Conservation (phyloP, 1,284 basidiomycete genomes). For the Tylopilus sp. region DNA sequence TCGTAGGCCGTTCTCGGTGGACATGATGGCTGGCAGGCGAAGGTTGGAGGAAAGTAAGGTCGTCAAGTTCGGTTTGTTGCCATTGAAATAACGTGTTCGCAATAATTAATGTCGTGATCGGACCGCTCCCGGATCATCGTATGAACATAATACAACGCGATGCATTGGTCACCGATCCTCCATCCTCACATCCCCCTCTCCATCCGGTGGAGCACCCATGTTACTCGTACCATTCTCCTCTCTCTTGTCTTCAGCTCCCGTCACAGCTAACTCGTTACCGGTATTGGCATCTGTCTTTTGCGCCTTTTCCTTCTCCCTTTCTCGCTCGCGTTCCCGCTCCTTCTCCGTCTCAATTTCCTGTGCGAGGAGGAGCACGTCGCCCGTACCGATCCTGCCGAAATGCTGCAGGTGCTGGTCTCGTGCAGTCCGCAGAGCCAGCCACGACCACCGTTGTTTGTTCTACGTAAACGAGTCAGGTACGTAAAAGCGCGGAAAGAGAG, state of each 20-base stretch:
- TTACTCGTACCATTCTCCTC: constrained; percentile 6
- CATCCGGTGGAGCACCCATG: constrained; percentile 26
- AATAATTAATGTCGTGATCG: background rate
- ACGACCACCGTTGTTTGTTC: constrained; percentile 70
- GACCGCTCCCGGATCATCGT: background rate
- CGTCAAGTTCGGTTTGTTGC: constrained; percentile 1
- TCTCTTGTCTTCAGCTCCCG: constrained; percentile 18
- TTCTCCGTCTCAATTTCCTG: constrained; percentile 67
- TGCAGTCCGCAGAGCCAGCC: constrained; percentile 74
- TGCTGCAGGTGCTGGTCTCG: constrained; percentile 67
- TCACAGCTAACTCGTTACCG: constrained; percentile 10
- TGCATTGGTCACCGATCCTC: constrained; percentile 34
- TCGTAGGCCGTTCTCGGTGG: constrained; percentile 31
- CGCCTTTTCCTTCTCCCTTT: constrained; percentile 33
- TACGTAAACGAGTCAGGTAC: constrained; percentile 30
- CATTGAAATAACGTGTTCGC: constrained; percentile 5
- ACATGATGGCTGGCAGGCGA: constrained; percentile 20
- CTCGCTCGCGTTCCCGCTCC: constrained; percentile 37
- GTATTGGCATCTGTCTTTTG: constrained; percentile 33
- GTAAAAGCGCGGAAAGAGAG: background rate
- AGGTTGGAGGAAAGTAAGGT: constrained; percentile 4
- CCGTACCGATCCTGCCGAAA: constrained; percentile 77
- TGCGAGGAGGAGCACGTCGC: constrained; percentile 60
- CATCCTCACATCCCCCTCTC: constrained; percentile 56
- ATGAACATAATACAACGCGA: background rate